A percentile compares a stretch with the other conserved stretches of the same genome.
Conservation (phyloP, 805 yeast species). For the Ogataea thermomethanolica region DNA sequence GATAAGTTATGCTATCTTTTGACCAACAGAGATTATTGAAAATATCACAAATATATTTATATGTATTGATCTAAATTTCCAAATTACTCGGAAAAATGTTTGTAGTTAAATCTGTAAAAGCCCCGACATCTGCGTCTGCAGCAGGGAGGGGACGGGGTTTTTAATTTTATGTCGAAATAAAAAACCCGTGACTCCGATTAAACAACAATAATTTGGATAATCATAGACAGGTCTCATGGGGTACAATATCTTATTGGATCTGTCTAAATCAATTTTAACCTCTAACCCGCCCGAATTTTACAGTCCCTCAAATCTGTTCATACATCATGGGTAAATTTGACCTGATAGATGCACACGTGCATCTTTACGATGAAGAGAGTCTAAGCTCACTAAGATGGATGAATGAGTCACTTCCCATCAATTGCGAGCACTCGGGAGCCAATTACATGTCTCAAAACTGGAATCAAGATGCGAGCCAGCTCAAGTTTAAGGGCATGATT, state of each 20-base stretch:
- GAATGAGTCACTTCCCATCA: slow-evolving; percentile 29
- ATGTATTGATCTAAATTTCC: slow-evolving; percentile 1
- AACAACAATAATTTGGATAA: background rate
- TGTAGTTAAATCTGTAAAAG: background rate
- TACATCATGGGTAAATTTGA: background rate
- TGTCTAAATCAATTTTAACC: background rate
- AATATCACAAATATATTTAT: background rate
- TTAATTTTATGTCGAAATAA: background rate
- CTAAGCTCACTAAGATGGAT: slow-evolving; percentile 31
- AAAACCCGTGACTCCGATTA: background rate
- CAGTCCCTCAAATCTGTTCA: background rate
- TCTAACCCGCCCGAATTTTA: background rate
- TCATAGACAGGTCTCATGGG: background rate
- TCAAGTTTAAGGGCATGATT: slow-evolving; percentile 31
- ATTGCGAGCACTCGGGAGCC: slow-evolving; percentile 25
- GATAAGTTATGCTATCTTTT: background rate
- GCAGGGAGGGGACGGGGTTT: background rate
- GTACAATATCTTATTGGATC: background rate
- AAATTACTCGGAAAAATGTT: background rate
- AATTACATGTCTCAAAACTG: slow-evolving; percentile 24
- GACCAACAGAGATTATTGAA: background rate
- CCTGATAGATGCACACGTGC: slow-evolving; percentile 37
- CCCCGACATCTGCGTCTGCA: background rate
- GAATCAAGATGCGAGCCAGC: slow-evolving; percentile 9
- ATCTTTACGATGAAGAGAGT: slow-evolving; percentile 25